Evolutionary conservation across 441 rosid species (phyloP).

Genomic region (Adansonia grandidieri): DNA sequence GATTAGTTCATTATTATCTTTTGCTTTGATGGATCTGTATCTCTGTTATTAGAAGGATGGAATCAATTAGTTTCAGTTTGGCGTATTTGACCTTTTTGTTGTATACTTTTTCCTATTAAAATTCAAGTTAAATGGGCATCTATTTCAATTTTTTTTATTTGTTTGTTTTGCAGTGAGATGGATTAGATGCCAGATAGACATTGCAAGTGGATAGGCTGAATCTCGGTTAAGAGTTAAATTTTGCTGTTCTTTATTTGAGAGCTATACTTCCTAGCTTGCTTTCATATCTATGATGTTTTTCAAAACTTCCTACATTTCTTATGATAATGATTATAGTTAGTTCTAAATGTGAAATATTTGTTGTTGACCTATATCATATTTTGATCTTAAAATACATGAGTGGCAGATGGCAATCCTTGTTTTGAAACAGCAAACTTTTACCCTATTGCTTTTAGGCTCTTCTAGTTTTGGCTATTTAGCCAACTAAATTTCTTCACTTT

Average conservation of each 20-base stretch:
- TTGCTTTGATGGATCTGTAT: neutral
- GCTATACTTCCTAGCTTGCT: neutral
- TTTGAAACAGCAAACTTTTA: neutral
- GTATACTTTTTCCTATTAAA: neutral
- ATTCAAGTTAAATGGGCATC: neutral
- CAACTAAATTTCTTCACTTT: neutral
- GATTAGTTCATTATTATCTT: neutral
- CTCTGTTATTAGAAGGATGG: neutral
- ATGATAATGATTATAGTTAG: neutral
- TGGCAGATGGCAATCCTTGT: neutral
- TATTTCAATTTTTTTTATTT: neutral
- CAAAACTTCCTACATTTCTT: neutral
- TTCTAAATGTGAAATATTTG: neutral
- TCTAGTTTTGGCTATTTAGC: neutral
- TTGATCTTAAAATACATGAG: neutral
- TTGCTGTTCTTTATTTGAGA: neutral
- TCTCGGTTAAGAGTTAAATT: slow-evolving; percentile 1
- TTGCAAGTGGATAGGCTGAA: neutral
- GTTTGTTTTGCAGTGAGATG: neutral
- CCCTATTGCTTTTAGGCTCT: neutral
- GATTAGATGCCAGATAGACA: neutral
- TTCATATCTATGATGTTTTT: neutral
- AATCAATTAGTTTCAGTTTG: neutral
- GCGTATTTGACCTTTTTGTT: neutral
- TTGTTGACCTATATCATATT: neutral